A percentile compares a stretch with the other conserved stretches of the same genome.
These are phyloP conservation scores for Zea luxurians DNA, from an alignment of 176 grass and related monocot species.

Conservation along the genomic window DNA sequence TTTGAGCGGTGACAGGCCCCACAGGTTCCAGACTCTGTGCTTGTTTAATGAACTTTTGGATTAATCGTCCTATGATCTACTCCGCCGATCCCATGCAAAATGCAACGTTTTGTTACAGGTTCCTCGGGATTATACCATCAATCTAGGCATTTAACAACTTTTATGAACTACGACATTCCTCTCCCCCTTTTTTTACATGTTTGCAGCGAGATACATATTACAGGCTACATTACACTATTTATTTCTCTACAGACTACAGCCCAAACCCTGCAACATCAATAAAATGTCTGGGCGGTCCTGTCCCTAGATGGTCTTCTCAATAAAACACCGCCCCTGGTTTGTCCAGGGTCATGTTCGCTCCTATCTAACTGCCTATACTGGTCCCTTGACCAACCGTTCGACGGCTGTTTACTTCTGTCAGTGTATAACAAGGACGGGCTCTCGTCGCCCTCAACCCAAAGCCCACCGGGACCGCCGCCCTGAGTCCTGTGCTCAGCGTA, in stretches of 20 bases:
- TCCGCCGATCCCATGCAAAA: neutral
- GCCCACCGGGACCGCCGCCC: constrained; percentile 1
- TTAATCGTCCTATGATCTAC: neutral
- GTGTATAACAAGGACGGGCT: constrained; percentile 51
- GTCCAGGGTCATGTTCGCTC: constrained; percentile 51
- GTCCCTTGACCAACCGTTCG: constrained; percentile 55
- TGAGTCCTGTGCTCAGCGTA: constrained; percentile 24
- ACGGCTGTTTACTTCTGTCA: constrained; percentile 46
- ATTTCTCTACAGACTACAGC: constrained; percentile 80
- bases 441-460: constrained; percentile 25
- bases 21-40: no score
- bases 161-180: constrained; percentile 29
- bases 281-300: constrained; percentile 68
- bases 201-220: constrained; percentile 43
- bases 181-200: constrained; percentile 40
- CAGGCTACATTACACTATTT: constrained; percentile 50
- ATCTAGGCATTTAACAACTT: constrained; percentile 10
- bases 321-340: constrained; percentile 41
- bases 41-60: no score
- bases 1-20: no score
- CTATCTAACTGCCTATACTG: constrained; percentile 56
- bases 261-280: constrained; percentile 66
- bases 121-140: neutral
- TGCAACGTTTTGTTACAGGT: neutral
- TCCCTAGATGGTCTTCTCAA: constrained; percentile 55